Base-by-base conservation (phyloP, 1,284 basidiomycete genomes). In the Ceratobasidium sp. region DNA sequence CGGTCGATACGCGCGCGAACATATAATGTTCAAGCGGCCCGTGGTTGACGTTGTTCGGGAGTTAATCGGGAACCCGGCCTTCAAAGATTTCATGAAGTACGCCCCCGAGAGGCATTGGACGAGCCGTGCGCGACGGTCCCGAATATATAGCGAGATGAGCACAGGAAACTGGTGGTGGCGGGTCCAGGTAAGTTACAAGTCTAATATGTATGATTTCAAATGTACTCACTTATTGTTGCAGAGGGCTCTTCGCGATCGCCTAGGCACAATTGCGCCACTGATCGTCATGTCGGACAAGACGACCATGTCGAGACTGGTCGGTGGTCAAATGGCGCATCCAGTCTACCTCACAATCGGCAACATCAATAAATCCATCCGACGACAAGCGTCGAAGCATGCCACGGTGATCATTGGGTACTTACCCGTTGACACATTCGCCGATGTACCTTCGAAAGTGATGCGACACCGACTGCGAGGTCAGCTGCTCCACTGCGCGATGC, bases 401-500 rank as follows among this genome's bases (percentile, higher is more conserved):
- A 56, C 23, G 23, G 18, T 80, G 0, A 44, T 80, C 10, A 51
- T 80, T 0, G 78, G 78, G 44, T 77, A 79, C 44, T 49, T 80
- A 55, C 78, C 80, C 26, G 56, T 73, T 0, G 68, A 71, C 20
- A 3, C 20, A 3, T 71, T 71, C 18, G n/a, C 12, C 4, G 26
- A 76, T 46, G 63, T 67, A 1, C 28, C 10, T 1, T 28, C 44
- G 39, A 51, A 76, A 13, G 13, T 7, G 2, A 2, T 15, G 0
- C 49, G 63, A 7, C 5, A 0, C 1, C 58, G 58, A 0, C 58
- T 73, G 9, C 61, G 61, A 18, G 58, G 42, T 20, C 40, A 80
- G 9, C 78, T 82, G 0, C 81, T 82, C 39, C 82, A 83, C 66
- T 12, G 58, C 2, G 79, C 79, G 40, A 82, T 82, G 80, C 6